Evolutionary conservation across 2,329 filamentous ascomycete genomes (phyloP), one percentile per base, ranked within the genome.

Genomic region (Fusarium transvaalense): DNA sequence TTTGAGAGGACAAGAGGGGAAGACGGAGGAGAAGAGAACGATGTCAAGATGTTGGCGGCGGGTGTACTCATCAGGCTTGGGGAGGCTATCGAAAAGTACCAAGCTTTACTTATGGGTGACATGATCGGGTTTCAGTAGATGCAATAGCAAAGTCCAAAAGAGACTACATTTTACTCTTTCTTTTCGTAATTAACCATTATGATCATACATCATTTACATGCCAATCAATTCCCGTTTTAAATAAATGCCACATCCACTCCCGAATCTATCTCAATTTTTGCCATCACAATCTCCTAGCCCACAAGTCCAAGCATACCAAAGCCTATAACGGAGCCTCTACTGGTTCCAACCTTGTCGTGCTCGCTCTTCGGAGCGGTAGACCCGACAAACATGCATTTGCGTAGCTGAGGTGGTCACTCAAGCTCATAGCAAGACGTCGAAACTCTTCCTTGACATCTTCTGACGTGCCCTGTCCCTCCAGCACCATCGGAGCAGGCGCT

Each of bases 1-100:
- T 97, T 97, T 78, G 88, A 91, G 62, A 82, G 82, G 34, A 82
- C 81, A 10, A 80, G 82, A 31, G 85, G 85, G 0, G 82, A 82
- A 0, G 83, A 83, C 51, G 82, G 83, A 21, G 80, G 83, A 37
- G 91, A 97, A 76, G 93, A 96, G 76, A 92, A 92, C 61, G 89
- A 91, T 65, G 88, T 95, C 32, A 91, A 93, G 81, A 92, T 89
- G 81, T 75, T 96, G 73, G 91, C 92, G 6, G 93, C 93, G 0
- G 92, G 90, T 0, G 89, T 94, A 50, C 78, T 97, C 72, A 87
- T 98, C 34, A 91, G 91, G 75, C 84, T 94, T 70, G 87, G 90
- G 46, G 94, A 97, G 78, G 89, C 93, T 10, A 89, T 95, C 68
- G 92, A 97, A 75, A 91, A 89, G 78, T 94, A 94, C 76, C 91